Evolutionary conservation across 495 filamentous ascomycete species (phyloP), one percentile per base, ranked within the genome.

Genomic region (Aspergillus haitiensis): DNA sequence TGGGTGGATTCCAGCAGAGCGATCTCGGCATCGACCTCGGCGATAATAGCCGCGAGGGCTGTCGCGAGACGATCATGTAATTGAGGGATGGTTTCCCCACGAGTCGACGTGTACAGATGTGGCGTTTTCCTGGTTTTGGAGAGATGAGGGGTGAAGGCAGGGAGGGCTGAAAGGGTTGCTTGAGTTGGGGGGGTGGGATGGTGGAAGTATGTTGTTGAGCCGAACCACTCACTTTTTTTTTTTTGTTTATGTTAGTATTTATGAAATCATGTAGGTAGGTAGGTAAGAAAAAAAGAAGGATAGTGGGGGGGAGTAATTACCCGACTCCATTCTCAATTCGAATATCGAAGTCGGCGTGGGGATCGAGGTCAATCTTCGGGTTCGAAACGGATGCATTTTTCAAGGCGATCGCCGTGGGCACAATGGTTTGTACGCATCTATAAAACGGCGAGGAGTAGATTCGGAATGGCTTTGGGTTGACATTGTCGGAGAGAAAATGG

Each of bases 371-470:
- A 7, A 7, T 10, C 21, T 27, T 27, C 3, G 11, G 5, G 44
- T 27, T 35, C 5, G 32, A 31, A n/a, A n/a, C 70, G 65, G 50
- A 54, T 52, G 48, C 21, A 56, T 71, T 64, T 50, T 73, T 76
- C 60, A 87, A 72, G 32, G 70, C 70, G 60, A 86, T 81, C 10
- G 90, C 81, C 21, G 84, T 82, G 0, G 93, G 92, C 53, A 74
- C 68, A 44, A 97, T 82, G 0, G 94, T 98, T 72, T 97, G 90
- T 16, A 98, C 76, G 70, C 94, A 98, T 55, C 94, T 84, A 72
- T 96, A 98, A 68, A 93, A 97, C 12, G 92, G 91, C 60, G 86
- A 91, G 12, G 81, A 87, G 77, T 96, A 97, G 64, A 97, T 76
- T 3, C 75, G 64, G 44, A 75, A 78, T n/a, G 76, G 76, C 54